A percentile compares a stretch with the other conserved stretches of the same genome.
These are phyloP conservation scores for Rubia yunnanensis DNA, from an alignment of 257 asterid genomes.

Conservation along the genomic window DNA sequence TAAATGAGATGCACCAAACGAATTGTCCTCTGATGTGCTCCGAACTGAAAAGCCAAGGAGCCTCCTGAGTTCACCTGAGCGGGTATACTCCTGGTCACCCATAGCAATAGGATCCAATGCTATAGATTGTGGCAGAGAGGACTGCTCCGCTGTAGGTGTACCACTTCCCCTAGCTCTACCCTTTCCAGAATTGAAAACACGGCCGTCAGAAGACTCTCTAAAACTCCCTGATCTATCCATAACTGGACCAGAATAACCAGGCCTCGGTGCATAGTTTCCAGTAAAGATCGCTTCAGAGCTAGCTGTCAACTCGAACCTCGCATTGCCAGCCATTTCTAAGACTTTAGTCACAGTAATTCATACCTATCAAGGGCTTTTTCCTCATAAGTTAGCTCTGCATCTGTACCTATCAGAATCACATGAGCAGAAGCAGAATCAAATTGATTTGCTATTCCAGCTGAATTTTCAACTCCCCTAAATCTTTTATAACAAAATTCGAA, in stretches of 20 bases:
- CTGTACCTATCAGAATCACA: slow-evolving; percentile 20
- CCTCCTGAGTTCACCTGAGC: slow-evolving; percentile 65
- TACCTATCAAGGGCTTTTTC: slow-evolving; percentile 22
- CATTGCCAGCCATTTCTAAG: slow-evolving; percentile 65
- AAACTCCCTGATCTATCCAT: slow-evolving; percentile 75
- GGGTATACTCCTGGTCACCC: slow-evolving; percentile 45
- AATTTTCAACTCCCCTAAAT: not conserved
- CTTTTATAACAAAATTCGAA: not conserved
- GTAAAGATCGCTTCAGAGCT: slow-evolving; percentile 62
- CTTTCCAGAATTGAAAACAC: slow-evolving; percentile 53
- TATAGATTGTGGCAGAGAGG: slow-evolving; percentile 57
- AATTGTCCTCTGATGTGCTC: slow-evolving; percentile 58
- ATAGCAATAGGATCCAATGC: slow-evolving; percentile 56
- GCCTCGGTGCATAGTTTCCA: slow-evolving; percentile 66
- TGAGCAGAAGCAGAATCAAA: not conserved
- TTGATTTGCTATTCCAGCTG: not conserved
- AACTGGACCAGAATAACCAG: slow-evolving; percentile 48
- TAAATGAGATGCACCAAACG: slow-evolving; percentile 47
- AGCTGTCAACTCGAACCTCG: slow-evolving; percentile 61
- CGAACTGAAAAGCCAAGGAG: slow-evolving; percentile 51
- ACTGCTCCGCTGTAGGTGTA: slow-evolving; percentile 42
- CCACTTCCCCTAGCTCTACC: slow-evolving; percentile 50
- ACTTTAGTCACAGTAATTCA: slow-evolving; percentile 27
- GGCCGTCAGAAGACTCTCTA: slow-evolving; percentile 62
- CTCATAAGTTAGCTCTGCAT: slow-evolving; percentile 16